These are phyloP conservation scores for Gynandropsis gynandra DNA, from an alignment of 345 rosid genomes.

Conservation along the genomic window DNA sequence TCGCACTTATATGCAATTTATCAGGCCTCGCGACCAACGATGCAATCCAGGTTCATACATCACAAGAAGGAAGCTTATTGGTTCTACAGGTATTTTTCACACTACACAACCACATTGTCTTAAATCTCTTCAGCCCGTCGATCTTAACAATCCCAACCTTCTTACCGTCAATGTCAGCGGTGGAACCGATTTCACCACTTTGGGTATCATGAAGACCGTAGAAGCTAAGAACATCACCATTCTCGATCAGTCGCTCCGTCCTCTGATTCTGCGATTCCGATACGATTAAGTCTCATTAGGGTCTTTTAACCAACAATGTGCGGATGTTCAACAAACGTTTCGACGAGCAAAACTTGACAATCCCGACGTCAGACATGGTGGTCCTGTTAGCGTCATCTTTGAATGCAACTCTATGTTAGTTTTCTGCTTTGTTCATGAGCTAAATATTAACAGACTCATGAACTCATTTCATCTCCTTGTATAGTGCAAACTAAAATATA, in stretches of 20 bases:
- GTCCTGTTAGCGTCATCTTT: no score
- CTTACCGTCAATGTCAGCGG: conserved; percentile 81
- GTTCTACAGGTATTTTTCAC: conserved; percentile 76
- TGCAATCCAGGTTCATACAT: conserved; percentile 76
- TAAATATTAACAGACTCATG: no score
- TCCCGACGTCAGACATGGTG: no score
- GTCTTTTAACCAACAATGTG: no score
- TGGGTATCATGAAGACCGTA: conserved; percentile 79
- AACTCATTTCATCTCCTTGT: no score
- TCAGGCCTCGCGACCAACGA: conserved; percentile 63
- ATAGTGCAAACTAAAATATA: no score
- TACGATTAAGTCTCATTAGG: no score
- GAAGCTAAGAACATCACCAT: conserved; percentile 78
- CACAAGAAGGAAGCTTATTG: conserved; percentile 84
- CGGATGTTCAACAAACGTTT: no score
- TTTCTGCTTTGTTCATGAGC: no score
- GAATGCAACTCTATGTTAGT: no score
- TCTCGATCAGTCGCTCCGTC: conserved; percentile 81
- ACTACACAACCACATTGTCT: conserved; percentile 64
- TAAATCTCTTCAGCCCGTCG: conserved; percentile 82
- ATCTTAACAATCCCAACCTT: conserved; percentile 59
- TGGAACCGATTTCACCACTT: conserved; percentile 79
- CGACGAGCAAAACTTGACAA: no score
- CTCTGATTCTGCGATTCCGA: no score
- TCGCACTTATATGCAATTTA: conserved; percentile 40